Evolutionary conservation across 371 early-diverging fungal genomes (phyloP), one percentile per base, ranked within the genome.

Genomic region (Coemansia sp.): DNA sequence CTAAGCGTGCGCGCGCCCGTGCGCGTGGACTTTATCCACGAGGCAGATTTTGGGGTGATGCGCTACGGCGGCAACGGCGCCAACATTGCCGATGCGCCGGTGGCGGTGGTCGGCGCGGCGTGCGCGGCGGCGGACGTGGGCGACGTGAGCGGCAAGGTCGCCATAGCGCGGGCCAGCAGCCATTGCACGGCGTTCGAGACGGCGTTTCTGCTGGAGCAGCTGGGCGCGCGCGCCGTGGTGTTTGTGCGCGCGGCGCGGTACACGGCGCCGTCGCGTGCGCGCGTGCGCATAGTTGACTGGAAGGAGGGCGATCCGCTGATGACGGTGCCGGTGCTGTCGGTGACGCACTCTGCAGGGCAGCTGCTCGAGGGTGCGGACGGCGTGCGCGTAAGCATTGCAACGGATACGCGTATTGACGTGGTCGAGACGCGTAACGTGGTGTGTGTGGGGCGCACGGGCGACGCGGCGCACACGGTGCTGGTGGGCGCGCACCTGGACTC

Each of bases 401-500:
- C 74, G n/a, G 44, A 66, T 33, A 49, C 72, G 18, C 43, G 51
- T 10, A 72, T 79, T 42, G 61, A 68, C 9, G 42, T 76, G 9
- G 76, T 55, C 50, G 53, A 60, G 46, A 80, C 80, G 6, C 72
- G 61, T 52, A 80, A 78, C 48, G 55, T 80, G 5, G 29, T 80
- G n/a, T 80, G 80, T 32, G 77, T 66, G 1, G 77, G 80, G n/a
- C 65, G 66, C 14, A 52, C 42, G 8, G 77, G 72, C 37, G 56
- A 67, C 29, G 16, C 55, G 3, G 24, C 32, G 14, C 69, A 38
- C 60, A 79, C 80, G 8, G 48, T 80, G 6, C 55, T 80, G 4
- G 74, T 79, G 34, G 80, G 80, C 43, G 49, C 80, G 39, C 80
- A 80, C 46, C 40, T 80, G 43, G 88, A 88, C 58, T 84, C 85